phyloP scores from a whole-genome alignment of 352 stramenopile species.

The Pythium volutum region DNA sequence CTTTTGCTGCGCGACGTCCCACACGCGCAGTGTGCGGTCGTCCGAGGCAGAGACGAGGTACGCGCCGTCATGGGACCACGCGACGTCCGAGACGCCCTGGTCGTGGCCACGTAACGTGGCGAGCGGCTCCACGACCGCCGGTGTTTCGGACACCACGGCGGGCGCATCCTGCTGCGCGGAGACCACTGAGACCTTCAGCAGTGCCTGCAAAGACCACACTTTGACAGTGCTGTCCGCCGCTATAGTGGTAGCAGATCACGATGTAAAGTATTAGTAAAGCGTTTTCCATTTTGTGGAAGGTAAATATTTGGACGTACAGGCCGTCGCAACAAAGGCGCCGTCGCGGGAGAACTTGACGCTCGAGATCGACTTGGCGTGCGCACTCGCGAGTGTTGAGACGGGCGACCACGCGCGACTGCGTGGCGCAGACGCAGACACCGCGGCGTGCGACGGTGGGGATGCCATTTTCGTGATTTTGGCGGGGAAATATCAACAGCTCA shows the following conservation, averaged over 20 bases:
- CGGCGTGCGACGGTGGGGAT: neutral
- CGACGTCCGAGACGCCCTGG: slow-evolving; percentile 92
- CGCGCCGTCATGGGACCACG: slow-evolving; percentile 83
- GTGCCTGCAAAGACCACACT: slow-evolving; percentile 51
- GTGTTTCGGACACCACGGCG: neutral
- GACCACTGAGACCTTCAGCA: slow-evolving; percentile 10
- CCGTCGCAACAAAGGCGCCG: slow-evolving; percentile 55
- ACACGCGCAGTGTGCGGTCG: slow-evolving; percentile 94
- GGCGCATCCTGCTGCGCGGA: neutral
- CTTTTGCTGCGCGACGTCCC: slow-evolving; percentile 90
- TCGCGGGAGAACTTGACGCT: slow-evolving; percentile 65
- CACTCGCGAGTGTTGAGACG: neutral
- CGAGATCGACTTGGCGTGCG: slow-evolving; percentile 71
- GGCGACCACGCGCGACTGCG: neutral
- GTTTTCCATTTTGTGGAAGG: neutral
- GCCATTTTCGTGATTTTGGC: neutral
- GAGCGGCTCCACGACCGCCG: slow-evolving; percentile 18
- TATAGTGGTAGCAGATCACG: slow-evolving; percentile 26
- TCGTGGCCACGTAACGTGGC: slow-evolving; percentile 84
- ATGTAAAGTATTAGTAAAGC: neutral
- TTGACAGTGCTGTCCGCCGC: slow-evolving; percentile 75
- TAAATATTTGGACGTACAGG: slow-evolving; percentile 29
- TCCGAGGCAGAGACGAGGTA: slow-evolving; percentile 94
- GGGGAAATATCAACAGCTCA: neutral
- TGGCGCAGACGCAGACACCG: neutral